These are phyloP conservation scores for Royoungia palumana DNA, from an alignment of 768 basidiomycete species.

Conservation along the genomic window DNA sequence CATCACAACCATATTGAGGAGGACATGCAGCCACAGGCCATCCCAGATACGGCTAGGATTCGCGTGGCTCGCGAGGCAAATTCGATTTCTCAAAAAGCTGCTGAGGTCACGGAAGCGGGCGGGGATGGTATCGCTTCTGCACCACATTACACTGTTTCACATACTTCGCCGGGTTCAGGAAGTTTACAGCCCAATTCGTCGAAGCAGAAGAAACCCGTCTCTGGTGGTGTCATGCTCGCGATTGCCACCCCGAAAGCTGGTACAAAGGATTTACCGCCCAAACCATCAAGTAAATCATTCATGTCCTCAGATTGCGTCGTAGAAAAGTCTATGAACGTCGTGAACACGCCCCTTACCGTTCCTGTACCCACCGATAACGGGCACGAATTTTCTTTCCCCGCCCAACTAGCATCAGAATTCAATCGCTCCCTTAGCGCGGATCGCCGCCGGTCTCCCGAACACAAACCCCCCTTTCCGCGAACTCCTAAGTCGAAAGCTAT, in stretches of 20 bases:
- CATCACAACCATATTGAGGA: background rate
- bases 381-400: constrained; percentile 7
- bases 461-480: constrained; percentile 11
- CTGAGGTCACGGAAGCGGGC: constrained; percentile 1
- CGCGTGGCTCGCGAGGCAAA: constrained; percentile 16
- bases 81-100: background rate
- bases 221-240: constrained; percentile 19
- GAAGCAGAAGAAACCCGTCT: constrained; percentile 10
- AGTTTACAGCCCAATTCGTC: background rate
- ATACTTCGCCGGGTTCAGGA: background rate
- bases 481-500: constrained; percentile 25
- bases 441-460: constrained; percentile 3
- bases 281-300: background rate
- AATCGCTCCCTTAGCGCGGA: constrained; percentile 1
- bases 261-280: constrained; percentile 1
- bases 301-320: background rate
- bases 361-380: constrained; percentile 12
- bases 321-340: background rate
- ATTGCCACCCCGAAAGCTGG: background rate
- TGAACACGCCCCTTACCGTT: constrained; percentile 4
- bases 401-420: constrained; percentile 15
- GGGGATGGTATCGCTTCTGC: background rate
- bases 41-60: constrained; percentile 27
- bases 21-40: constrained; percentile 26
- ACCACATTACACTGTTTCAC: background rate